A percentile compares a stretch with the other conserved stretches of the same genome.
Evolutionary conservation across 139 green algal genomes (phyloP).

Genomic region (Chlorella sp.): DNA sequence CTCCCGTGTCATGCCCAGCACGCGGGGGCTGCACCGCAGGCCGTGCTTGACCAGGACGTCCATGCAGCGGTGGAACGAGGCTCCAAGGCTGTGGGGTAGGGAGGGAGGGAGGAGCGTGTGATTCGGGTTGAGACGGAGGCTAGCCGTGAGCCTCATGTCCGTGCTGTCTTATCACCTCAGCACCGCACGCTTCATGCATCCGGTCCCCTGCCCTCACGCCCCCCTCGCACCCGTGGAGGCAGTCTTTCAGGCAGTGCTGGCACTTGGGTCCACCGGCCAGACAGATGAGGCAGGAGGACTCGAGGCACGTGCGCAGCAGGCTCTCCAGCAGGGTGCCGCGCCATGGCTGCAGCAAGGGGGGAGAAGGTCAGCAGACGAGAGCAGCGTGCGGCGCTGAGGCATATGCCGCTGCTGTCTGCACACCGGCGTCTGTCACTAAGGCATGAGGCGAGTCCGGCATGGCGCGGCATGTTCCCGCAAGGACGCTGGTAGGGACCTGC

Average conservation of each 20-base stretch:
- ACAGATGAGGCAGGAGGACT: not conserved
- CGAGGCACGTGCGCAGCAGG: not conserved
- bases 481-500: too few species aligned
- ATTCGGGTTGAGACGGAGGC: too few species aligned
- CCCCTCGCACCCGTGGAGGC: not conserved
- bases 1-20: not conserved
- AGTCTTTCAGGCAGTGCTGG: not conserved
- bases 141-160: too few species aligned
- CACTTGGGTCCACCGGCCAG: not conserved
- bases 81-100: not conserved
- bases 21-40: not conserved
- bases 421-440: too few species aligned
- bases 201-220: too few species aligned
- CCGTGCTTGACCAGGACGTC: not conserved
- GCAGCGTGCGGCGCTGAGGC: too few species aligned
- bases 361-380: too few species aligned
- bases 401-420: too few species aligned
- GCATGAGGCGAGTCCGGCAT: too few species aligned
- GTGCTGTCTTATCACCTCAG: too few species aligned
- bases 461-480: too few species aligned
- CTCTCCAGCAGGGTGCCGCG: not conserved
- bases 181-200: too few species aligned
- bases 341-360: not conserved
- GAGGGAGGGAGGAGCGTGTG: not conserved
- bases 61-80: not conserved